Conservation (phyloP, 208 protist species). For the Leishmania tropica region DNA sequence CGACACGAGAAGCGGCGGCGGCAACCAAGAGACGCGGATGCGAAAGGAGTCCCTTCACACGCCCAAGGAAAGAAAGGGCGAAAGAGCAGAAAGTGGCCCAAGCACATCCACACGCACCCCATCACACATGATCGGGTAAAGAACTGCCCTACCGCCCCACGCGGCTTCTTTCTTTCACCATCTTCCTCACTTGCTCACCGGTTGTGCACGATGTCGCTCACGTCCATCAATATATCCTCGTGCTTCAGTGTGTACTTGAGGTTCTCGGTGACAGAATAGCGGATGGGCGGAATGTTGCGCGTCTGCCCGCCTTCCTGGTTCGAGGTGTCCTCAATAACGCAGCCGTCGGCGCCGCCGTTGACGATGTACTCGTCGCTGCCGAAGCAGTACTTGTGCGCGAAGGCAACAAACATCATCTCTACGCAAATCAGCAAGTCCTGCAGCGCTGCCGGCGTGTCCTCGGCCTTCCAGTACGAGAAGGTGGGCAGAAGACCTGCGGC, state of each 20-base stretch:
- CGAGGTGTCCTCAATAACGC: conserved; percentile 32
- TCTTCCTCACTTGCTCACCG: conserved; percentile 24
- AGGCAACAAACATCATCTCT: conserved; percentile 93
- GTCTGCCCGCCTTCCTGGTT: conserved; percentile 31
- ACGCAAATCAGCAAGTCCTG: conserved; percentile 92
- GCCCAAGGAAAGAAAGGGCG: not conserved
- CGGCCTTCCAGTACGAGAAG: conserved; percentile 77
- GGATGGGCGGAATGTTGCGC: conserved; percentile 67
- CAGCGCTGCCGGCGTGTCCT: conserved; percentile 67
- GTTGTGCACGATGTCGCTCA: conserved; percentile 79
- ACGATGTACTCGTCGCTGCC: conserved; percentile 80
- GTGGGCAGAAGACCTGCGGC: conserved; percentile 67
- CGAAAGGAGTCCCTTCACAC: not conserved
- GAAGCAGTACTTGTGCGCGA: conserved; percentile 92
- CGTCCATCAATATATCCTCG: conserved; percentile 79
- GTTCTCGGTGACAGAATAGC: conserved; percentile 76
- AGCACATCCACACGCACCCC: not conserved
- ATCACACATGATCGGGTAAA: not conserved
- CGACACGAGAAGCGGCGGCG: not conserved
- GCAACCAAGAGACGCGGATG: not conserved
- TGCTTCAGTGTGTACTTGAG: conserved; percentile 86
- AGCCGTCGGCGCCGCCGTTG: conserved; percentile 22
- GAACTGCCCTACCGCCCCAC: not conserved
- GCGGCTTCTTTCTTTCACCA: not conserved
- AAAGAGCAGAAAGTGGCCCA: not conserved